Conservation (phyloP, 2,329 filamentous ascomycete genomes). For the Penicillium sp. region DNA sequence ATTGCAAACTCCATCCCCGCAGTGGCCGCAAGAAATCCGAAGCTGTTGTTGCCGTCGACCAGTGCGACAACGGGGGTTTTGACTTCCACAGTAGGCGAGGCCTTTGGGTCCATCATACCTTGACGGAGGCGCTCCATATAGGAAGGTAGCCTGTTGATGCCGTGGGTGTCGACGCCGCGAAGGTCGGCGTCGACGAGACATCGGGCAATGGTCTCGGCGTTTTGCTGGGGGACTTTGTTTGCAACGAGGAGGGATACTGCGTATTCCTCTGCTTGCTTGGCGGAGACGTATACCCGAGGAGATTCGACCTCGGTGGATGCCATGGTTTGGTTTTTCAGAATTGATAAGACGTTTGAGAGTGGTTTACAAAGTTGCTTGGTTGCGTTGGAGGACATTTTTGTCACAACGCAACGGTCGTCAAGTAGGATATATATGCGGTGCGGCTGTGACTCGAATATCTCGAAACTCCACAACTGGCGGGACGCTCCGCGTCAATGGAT, state of each 20-base stretch:
- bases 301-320: no score
- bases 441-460: no score
- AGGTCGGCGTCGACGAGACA: slow-evolving; percentile 76
- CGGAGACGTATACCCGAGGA: no score
- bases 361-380: no score
- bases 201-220: slow-evolving; percentile 66
- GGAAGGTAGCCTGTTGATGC: slow-evolving; percentile 75
- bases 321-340: no score
- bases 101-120: slow-evolving; percentile 67
- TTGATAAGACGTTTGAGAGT: no score
- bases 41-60: slow-evolving; percentile 71
- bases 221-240: slow-evolving; percentile 61
- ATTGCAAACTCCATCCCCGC: slow-evolving; percentile 70
- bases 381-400: no score
- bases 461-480: no score
- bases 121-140: slow-evolving; percentile 75
- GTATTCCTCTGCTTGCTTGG: not conserved
- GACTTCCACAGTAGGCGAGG: slow-evolving; percentile 62
- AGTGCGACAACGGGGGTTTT: slow-evolving; percentile 74
- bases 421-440: no score
- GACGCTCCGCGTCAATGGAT: no score
- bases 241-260: slow-evolving; percentile 27
- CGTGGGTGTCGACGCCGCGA: slow-evolving; percentile 79
- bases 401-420: no score
- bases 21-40: slow-evolving; percentile 74